Evolutionary conservation across 805 yeast genomes (phyloP).

Genomic region (Kluyveromyces siamensis): DNA sequence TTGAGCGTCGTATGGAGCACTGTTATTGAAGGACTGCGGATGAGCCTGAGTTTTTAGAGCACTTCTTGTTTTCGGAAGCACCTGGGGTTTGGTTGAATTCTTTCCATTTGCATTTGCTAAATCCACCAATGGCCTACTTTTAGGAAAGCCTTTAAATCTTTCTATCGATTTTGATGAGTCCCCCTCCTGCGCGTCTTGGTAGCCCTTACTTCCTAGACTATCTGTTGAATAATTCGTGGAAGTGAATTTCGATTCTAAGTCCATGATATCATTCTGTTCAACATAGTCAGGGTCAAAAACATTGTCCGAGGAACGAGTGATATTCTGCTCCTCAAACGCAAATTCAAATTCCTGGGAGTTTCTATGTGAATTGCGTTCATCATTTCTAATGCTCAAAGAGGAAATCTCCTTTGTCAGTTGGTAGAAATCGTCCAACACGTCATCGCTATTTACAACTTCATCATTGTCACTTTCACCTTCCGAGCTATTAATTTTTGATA

Average conservation of each 20-base stretch:
- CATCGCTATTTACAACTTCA: constrained; percentile 10
- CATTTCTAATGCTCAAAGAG: constrained; percentile 3
- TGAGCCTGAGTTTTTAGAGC: neutral
- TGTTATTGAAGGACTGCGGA: neutral
- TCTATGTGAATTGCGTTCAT: neutral
- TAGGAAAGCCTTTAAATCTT: neutral
- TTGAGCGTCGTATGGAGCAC: neutral
- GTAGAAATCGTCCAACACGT: constrained; percentile 14
- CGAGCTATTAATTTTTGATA: constrained; percentile 18
- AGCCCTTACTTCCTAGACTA: neutral
- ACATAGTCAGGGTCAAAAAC: constrained; percentile 25
- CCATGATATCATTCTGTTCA: constrained; percentile 23
- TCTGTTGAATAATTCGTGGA: constrained; percentile 8
- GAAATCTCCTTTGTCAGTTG: constrained; percentile 10
- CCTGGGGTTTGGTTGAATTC: neutral
- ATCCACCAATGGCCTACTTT: neutral
- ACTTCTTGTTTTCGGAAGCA: neutral
- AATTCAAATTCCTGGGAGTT: constrained; percentile 9
- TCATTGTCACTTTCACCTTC: constrained; percentile 19
- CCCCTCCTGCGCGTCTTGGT: neutral
- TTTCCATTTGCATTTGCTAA: neutral
- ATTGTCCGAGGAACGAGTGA: constrained; percentile 14
- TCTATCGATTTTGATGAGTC: neutral
- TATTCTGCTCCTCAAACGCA: constrained; percentile 3
- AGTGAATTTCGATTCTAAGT: constrained; percentile 25